phyloP scores from a whole-genome alignment of 176 grass and related monocot species.

The Carex cristatella region DNA sequence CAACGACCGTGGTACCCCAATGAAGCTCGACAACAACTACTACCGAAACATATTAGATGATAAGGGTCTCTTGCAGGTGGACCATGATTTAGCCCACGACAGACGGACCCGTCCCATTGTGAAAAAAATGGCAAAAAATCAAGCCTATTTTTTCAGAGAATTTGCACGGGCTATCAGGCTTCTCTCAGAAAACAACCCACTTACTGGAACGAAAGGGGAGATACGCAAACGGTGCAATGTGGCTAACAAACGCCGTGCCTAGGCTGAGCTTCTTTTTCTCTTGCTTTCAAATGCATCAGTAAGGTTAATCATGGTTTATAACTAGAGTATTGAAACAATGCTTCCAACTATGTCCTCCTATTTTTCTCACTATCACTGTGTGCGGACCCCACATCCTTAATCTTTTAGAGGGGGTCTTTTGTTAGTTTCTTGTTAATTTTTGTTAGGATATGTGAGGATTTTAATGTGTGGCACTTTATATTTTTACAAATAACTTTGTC shows the following conservation, averaged over 20 bases:
- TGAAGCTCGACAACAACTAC: conserved; percentile 32
- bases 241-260: conserved; percentile 16
- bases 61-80: conserved; percentile 34
- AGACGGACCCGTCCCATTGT: conserved; percentile 17
- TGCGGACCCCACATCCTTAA: no score
- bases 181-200: conserved; percentile 30
- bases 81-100: conserved; percentile 28
- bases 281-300: background rate
- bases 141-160: conserved; percentile 28
- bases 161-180: conserved; percentile 17
- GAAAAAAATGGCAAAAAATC: conserved; percentile 28
- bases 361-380: no score
- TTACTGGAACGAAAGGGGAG: conserved; percentile 34
- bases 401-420: no score
- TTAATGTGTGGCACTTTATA: no score
- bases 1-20: conserved; percentile 31
- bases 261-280: background rate
- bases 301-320: background rate
- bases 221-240: conserved; percentile 30
- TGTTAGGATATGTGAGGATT: no score
- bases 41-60: conserved; percentile 28
- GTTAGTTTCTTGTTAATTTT: no score
- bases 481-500: background rate
- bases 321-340: no score
- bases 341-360: no score